These are phyloP conservation scores for Aegilops bicornis DNA, from an alignment of 176 grass and related monocot species.

Conservation along the genomic window DNA sequence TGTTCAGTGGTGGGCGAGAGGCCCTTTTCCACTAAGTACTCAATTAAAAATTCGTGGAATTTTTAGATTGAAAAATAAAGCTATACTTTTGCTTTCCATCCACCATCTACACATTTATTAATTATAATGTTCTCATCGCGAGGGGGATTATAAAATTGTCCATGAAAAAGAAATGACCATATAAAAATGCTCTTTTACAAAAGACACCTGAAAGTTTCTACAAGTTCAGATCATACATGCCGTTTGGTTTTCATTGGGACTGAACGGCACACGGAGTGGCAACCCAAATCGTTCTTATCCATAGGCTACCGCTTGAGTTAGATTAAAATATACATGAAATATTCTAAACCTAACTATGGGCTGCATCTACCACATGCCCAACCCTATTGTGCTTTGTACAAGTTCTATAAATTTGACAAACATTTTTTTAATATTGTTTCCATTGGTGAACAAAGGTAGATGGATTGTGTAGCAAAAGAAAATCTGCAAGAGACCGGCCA, in stretches of 20 bases:
- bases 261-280: not conserved
- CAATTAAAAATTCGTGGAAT: constrained; percentile 13
- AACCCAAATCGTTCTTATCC: not conserved
- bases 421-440: not conserved
- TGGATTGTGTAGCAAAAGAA: not conserved
- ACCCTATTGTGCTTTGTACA: not conserved
- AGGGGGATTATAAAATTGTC: constrained; percentile 39
- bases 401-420: not conserved
- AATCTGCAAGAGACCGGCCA: not conserved
- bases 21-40: constrained; percentile 42
- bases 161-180: constrained; percentile 44
- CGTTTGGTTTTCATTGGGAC: constrained; percentile 9
- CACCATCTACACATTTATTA: constrained; percentile 27
- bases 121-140: constrained; percentile 30
- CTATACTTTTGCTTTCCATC: constrained; percentile 61
- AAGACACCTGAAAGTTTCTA: not conserved
- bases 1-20: constrained; percentile 54
- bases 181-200: constrained; percentile 35
- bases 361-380: not conserved
- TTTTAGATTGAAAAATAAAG: constrained; percentile 36
- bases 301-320: not conserved
- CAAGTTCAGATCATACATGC: not conserved
- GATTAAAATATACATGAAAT: not conserved
- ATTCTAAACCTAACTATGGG: not conserved
- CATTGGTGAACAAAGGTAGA: not conserved